Conservation (phyloP, 805 yeast genomes). For the Schwanniomyces yamadae region DNA sequence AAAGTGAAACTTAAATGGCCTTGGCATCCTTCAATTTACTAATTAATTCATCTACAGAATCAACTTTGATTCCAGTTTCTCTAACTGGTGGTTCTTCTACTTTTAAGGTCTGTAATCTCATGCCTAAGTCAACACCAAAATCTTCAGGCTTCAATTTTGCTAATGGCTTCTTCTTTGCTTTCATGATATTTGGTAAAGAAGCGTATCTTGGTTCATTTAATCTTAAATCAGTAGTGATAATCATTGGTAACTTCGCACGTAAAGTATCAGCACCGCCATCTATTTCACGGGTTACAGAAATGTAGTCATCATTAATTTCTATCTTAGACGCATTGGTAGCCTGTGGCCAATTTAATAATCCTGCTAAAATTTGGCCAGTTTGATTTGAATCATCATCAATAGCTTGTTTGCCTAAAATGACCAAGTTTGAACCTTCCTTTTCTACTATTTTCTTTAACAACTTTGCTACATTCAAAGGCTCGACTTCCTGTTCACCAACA, state of each 20-base stretch:
- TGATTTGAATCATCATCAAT: conserved; percentile 94
- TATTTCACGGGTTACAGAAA: conserved; percentile 83
- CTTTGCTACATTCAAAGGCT: conserved; percentile 89
- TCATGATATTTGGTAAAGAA: conserved; percentile 95
- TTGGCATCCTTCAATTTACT: conserved; percentile 73
- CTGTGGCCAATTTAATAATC: conserved; percentile 91
- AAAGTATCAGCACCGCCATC: conserved; percentile 94
- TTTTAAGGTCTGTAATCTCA: conserved; percentile 65
- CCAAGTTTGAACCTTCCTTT: conserved; percentile 68
- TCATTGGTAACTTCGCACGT: conserved; percentile 73
- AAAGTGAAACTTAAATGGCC: conserved; percentile 55
- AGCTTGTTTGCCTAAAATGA: conserved; percentile 93
- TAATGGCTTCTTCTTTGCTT: conserved; percentile 95
- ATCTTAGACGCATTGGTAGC: conserved; percentile 94
- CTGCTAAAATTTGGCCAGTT: conserved; percentile 96
- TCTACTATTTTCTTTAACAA: conserved; percentile 71
- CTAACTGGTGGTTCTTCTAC: conserved; percentile 87
- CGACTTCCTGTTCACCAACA: conserved; percentile 68
- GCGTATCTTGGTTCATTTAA: conserved; percentile 94
- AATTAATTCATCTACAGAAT: conserved; percentile 77
- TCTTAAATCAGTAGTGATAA: conserved; percentile 90
- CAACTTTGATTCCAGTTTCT: conserved; percentile 78
- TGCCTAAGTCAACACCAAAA: conserved; percentile 62
- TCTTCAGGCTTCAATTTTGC: conserved; percentile 62
- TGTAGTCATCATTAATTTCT: conserved; percentile 53